phyloP scores from a whole-genome alignment of 2,329 filamentous ascomycete species.

The Aspergillus persii region DNA sequence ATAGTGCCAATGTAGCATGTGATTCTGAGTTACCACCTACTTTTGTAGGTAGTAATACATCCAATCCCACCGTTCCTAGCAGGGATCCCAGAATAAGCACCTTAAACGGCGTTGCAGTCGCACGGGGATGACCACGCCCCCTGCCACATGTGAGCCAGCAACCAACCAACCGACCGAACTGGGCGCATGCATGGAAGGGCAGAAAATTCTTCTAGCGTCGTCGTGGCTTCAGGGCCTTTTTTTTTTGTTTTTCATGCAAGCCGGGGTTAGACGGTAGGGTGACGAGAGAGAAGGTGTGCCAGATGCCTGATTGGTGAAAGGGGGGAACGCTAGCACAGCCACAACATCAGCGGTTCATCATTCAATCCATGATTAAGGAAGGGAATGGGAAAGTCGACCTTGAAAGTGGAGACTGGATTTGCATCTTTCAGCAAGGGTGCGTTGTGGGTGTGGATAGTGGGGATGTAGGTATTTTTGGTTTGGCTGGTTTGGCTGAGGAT shows the following conservation, averaged over 20 bases:
- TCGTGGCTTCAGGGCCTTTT: background rate
- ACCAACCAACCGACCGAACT: background rate
- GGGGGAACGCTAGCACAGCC: constrained; percentile 4
- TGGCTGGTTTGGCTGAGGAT: background rate
- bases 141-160: background rate
- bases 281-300: background rate
- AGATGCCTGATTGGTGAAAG: background rate
- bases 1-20: too few relatives aligned
- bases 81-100: constrained; percentile 8
- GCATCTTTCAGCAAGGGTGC: too few relatives aligned
- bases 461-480: too few relatives aligned
- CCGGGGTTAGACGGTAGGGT: background rate
- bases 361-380: background rate
- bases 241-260: background rate
- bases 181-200: constrained; percentile 7
- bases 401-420: too few relatives aligned
- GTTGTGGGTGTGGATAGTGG: too few relatives aligned
- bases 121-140: background rate
- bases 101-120: constrained; percentile 3
- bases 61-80: background rate
- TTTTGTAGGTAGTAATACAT: background rate
- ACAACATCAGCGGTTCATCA: background rate
- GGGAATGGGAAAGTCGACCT: background rate
- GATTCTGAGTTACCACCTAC: too few relatives aligned
- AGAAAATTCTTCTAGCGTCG: constrained; percentile 6